Base-by-base conservation (phyloP, 257 asterid species). In the Petunia axillaris region DNA sequence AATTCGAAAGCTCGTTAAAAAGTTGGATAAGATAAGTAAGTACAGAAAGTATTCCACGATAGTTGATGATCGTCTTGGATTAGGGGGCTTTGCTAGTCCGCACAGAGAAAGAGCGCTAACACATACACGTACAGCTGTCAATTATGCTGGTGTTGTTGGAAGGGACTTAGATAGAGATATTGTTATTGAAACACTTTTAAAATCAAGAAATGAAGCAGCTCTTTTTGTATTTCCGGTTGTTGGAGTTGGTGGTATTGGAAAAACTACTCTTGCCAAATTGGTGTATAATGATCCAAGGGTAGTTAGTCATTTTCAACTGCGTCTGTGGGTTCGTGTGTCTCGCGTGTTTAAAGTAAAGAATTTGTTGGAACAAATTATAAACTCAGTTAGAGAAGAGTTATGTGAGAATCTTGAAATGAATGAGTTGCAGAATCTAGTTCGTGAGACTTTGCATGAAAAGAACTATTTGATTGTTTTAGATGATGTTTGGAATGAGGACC, bases 241-340 rank as follows among this genome's bases (percentile, higher is more conserved):
- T 37, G 90, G 90, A 4, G 75, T 85, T 81, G 84, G 88, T 0
- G 90, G 89, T 0, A 44, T 86, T 1, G 89, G 89, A 37, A 83
- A 86, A 63, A 87, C 86, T 25, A 80, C 90, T 0, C 88, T 87
- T 75, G 73, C 81, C 0, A 77, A 87, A 75, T 2, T 65, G 64
- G 82, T 87, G 4, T 84, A 66, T 15, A 84, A 82, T 14, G 90
- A 87, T 78, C 66, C 15, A 55, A 82, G 83, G 62, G 52, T 43
- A 1, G 10, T 44, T 53, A 37, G 15, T 46, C 78, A 80, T 74
- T 86, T 86, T 78, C 82, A 84, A 4, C 36, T 77, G 77, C 76
- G 79, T 38, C 66, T 82, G 39, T 86, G 87, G 89, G 89, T 86
- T 15, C 78, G 83, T 38, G 86, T 82, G 8, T 82, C 87, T 46